phyloP scores from a whole-genome alignment of 441 rosid species.

The Populus trichocarpa region DNA sequence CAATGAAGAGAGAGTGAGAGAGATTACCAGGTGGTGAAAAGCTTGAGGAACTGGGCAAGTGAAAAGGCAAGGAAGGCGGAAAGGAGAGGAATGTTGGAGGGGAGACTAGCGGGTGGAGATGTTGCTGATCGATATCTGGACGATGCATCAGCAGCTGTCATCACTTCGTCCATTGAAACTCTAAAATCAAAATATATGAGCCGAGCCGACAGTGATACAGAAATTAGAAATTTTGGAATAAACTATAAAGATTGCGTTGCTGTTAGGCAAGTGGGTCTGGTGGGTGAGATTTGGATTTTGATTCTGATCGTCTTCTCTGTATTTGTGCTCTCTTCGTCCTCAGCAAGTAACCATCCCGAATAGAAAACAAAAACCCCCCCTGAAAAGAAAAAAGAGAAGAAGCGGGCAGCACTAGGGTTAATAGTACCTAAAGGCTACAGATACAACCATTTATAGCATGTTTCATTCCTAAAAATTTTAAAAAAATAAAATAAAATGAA shows the following conservation, averaged over 20 bases:
- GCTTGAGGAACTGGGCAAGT: conserved; percentile 62
- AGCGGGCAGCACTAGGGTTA: too few species aligned
- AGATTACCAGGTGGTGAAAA: conserved; percentile 48
- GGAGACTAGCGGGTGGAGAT: conserved; percentile 29
- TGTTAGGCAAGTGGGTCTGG: not conserved
- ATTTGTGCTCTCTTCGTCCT: too few species aligned
- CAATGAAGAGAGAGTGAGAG: not conserved
- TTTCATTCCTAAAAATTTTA: too few species aligned
- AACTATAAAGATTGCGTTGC: not conserved
- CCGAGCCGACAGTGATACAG: not conserved
- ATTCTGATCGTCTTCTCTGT: not conserved
- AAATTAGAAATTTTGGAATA: not conserved
- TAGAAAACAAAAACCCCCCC: not conserved
- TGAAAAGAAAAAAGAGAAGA: too few species aligned
- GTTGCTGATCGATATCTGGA: conserved; percentile 32
- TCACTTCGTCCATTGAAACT: conserved; percentile 37
- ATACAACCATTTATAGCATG: too few species aligned
- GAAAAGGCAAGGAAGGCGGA: conserved; percentile 50
- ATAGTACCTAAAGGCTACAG: too few species aligned
- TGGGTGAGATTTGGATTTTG: not conserved
- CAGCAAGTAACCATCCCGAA: not conserved
- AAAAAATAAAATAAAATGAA: too few species aligned
- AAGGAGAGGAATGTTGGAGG: conserved; percentile 46
- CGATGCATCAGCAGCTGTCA: conserved; percentile 42
- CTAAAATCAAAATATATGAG: not conserved